phyloP scores from a whole-genome alignment of 2,329 filamentous ascomycete genomes.

The Hirsutella rhossiliensis region DNA sequence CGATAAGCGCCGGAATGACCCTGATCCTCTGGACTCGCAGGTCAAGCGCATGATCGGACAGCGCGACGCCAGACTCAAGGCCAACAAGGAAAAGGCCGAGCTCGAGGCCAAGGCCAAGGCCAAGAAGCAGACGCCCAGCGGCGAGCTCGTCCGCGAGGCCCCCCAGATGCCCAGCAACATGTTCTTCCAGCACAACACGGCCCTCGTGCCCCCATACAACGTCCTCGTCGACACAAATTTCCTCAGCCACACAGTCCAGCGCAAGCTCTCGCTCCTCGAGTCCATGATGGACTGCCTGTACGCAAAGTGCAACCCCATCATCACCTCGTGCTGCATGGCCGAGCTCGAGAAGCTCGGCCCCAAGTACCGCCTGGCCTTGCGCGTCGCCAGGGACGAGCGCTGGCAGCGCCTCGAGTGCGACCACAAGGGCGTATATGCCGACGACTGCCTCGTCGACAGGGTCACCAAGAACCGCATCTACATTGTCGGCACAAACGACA shows the following conservation, averaged over 20 bases:
- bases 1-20: constrained; percentile 11
- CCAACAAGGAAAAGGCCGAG: constrained; percentile 61
- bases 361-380: constrained; percentile 76
- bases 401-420: constrained; percentile 81
- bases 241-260: constrained; percentile 77
- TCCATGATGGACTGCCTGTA: constrained; percentile 91
- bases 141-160: constrained; percentile 63
- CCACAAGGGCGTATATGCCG: constrained; percentile 72
- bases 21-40: constrained; percentile 16
- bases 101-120: constrained; percentile 44
- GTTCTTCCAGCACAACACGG: constrained; percentile 84
- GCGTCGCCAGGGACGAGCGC: constrained; percentile 79
- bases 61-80: constrained; percentile 69
- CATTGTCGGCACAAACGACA: constrained; percentile 66
- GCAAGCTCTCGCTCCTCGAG: constrained; percentile 78
- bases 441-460: constrained; percentile 74
- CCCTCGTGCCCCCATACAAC: constrained; percentile 54
- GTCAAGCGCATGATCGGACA: constrained; percentile 77
- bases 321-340: constrained; percentile 66
- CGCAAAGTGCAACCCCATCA: constrained; percentile 80
- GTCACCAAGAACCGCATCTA: constrained; percentile 65
- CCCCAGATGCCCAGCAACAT: constrained; percentile 72
- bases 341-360: constrained; percentile 82
- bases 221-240: constrained; percentile 85
- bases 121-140: constrained; percentile 36